A percentile compares a stretch with the other conserved stretches of the same genome.
These are phyloP conservation scores for Akanthomyces muscarius DNA, from an alignment of 2,329 filamentous ascomycete genomes.

Conservation along the genomic window DNA sequence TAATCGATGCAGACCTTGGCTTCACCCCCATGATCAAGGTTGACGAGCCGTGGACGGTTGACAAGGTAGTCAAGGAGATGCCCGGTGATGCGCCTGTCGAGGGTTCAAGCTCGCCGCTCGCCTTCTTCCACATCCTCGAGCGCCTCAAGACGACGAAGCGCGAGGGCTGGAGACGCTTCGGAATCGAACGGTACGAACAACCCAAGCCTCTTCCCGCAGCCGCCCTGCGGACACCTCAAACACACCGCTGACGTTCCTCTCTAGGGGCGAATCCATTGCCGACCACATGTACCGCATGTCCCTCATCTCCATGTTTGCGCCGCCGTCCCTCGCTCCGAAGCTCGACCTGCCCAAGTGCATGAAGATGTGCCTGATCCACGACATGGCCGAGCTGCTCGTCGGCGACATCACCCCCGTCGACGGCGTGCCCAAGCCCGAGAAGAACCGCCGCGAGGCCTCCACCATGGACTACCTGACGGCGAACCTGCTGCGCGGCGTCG, in stretches of 20 bases:
- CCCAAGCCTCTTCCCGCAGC: too few species aligned
- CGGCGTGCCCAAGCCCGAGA: constrained; percentile 78
- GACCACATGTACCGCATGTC: constrained; percentile 99
- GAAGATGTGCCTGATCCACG: constrained; percentile 93
- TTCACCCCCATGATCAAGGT: constrained; percentile 37
- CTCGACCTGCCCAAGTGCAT: constrained; percentile 82
- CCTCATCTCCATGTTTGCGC: constrained; percentile 88
- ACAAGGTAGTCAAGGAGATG: constrained; percentile 63
- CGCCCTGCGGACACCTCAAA: too few species aligned
- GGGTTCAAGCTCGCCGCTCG: constrained; percentile 67
- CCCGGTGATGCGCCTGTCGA: constrained; percentile 50
- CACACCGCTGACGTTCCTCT: too few species aligned
- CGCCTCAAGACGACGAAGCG: constrained; percentile 94
- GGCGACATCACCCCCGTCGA: constrained; percentile 97
- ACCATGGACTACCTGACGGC: constrained; percentile 90
- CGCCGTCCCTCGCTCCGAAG: constrained; percentile 63
- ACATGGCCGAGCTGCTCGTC: constrained; percentile 94
- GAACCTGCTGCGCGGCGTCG: constrained; percentile 67
- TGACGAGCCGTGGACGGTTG: constrained; percentile 50
- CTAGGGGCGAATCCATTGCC: constrained; percentile 79
- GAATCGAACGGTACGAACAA: constrained; percentile 54
- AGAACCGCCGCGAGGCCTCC: constrained; percentile 77
- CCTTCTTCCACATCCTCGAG: constrained; percentile 93
- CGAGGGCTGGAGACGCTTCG: constrained; percentile 91
- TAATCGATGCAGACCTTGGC: constrained; percentile 27